Evolutionary conservation across 2,329 filamentous ascomycete species (phyloP).

Genomic region (Arthrobotrys conoides): DNA sequence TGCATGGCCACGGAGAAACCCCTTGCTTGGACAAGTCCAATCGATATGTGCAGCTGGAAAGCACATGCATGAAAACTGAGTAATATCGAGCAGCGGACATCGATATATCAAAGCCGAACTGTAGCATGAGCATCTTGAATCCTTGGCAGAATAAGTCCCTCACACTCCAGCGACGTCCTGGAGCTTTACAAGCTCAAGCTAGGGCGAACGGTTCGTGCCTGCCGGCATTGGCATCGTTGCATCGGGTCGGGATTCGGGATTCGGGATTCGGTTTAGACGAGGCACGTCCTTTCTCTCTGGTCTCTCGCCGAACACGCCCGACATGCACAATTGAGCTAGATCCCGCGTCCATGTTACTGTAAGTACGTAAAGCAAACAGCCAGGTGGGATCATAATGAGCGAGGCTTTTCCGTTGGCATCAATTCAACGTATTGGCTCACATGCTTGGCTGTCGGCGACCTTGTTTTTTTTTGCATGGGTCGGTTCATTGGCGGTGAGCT

Average conservation of each 20-base stretch:
- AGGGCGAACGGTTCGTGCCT: conserved; percentile 19
- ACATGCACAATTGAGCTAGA: neutral
- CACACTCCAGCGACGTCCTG: neutral
- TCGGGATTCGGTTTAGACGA: conserved; percentile 41
- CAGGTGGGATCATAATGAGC: conserved; percentile 31
- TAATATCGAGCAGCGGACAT: neutral
- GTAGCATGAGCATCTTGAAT: conserved; percentile 3
- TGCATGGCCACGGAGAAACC: no score
- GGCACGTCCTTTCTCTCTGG: neutral
- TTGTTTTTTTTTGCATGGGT: conserved; percentile 32
- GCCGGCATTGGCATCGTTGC: conserved; percentile 22
- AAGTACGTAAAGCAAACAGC: neutral
- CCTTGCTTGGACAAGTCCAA: neutral
- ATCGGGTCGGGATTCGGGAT: conserved; percentile 51
- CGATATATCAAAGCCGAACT: neutral
- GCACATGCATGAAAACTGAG: neutral
- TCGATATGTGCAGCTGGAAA: neutral
- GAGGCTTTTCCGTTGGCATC: conserved; percentile 1
- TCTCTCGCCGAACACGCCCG: conserved; percentile 35
- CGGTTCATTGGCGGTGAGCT: conserved; percentile 40
- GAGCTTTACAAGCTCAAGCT: conserved; percentile 3
- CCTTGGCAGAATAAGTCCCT: conserved; percentile 4
- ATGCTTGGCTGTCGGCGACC: conserved; percentile 33
- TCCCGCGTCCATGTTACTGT: conserved; percentile 12
- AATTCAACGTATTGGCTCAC: conserved; percentile 22